Evolutionary conservation across 2,329 filamentous ascomycete genomes (phyloP), one percentile per base, ranked within the genome.

Genomic region (Verruconis gallopava): DNA sequence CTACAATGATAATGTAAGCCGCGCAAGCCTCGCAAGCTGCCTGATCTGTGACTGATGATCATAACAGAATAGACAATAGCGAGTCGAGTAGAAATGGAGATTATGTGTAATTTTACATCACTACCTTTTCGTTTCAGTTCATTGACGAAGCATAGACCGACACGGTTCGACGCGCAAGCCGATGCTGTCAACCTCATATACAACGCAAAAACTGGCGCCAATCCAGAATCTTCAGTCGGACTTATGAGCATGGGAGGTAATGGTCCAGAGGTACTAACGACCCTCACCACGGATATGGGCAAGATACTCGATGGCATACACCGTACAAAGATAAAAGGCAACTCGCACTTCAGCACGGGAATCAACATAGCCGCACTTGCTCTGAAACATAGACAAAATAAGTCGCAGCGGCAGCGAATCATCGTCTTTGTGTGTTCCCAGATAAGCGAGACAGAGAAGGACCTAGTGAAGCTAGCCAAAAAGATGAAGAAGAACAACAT

Each of bases 401-500:
- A 94, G 65, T 85, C 85, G 38, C 91, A 96, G 66, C 79, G 85
- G 53, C 88, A 94, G 71, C 83, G 91, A 51, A 93, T 98, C 71
- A 82, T 98, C 64, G 86, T 93, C 47, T 95, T 98, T 63, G 81
- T 88, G 49, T 98, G 91, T 73, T 94, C 86, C 33, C 83, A 88
- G 20, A 80, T 96, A 56, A 73, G 79, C 47, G 91, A 98, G 57
- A 81, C 85, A 49, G 83, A 95, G 62, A 91, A 91, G 67, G 77
- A 81, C 42, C 76, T 98, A 39, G 75, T 88, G 48, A 84, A 85
- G 57, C 73, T 98, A 21, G 88, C 91, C 35, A 93, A 91, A 70
- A 93, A 91, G 68, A 93, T 96, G 86, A 96, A 96, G 77, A 98
- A 98, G 74, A 82, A 81, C 63, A 89, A 84, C 56, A 84, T 94